These are phyloP conservation scores for Abeoforma whisleri DNA, from an alignment of 78 protist genomes.

Conservation along the genomic window DNA sequence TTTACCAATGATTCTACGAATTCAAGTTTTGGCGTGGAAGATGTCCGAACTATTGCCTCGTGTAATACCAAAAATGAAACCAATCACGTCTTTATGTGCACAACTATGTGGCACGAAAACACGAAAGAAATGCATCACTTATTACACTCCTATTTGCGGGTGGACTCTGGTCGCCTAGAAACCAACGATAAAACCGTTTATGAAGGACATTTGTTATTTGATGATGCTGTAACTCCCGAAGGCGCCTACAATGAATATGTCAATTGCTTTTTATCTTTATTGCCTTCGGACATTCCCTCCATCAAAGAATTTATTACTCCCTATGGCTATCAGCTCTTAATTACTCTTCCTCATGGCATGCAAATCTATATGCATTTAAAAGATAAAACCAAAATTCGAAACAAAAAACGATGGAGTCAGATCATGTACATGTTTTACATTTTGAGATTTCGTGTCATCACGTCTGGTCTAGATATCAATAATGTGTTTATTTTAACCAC, in stretches of 20 bases:
- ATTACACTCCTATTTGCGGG: neutral
- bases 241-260: neutral
- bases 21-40: no score
- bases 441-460: conserved; percentile 11
- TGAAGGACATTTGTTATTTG: neutral
- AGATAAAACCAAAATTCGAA: neutral
- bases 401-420: conserved; percentile 25
- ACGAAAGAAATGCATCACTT: conserved; percentile 11
- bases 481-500: conserved; percentile 22
- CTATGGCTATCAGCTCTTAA: neutral
- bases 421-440: conserved; percentile 24
- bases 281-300: no score
- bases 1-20: no score
- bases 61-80: no score
- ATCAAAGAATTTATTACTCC: no score
- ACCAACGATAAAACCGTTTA: neutral
- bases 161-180: conserved; percentile 1
- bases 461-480: neutral
- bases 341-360: neutral
- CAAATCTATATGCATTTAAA: conserved; percentile 6
- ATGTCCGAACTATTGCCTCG: no score
- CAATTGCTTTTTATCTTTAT: no score
- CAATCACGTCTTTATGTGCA: neutral
- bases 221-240: neutral
- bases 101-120: conserved; percentile 38